Conservation (phyloP, 495 filamentous ascomycete species). For the Podospora pseudoanserina region DNA sequence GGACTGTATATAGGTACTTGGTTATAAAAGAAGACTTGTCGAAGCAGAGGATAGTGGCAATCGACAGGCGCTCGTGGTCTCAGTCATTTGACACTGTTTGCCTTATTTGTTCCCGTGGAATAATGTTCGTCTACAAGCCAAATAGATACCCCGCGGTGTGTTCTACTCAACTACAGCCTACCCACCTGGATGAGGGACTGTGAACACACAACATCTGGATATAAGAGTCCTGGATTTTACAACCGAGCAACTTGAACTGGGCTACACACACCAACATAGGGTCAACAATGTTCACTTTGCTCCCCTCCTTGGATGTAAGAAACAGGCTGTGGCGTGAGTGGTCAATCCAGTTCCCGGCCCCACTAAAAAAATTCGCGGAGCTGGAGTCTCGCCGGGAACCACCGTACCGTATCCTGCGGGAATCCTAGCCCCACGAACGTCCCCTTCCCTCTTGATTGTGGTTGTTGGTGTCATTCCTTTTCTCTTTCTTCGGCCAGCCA, state of each 20-base stretch:
- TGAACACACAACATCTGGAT: neutral
- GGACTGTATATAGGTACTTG: neutral
- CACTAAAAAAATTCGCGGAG: constrained; percentile 38
- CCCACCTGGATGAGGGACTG: neutral
- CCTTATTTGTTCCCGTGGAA: neutral
- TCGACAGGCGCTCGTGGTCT: neutral
- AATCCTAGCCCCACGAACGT: neutral
- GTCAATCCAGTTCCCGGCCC: constrained; percentile 11
- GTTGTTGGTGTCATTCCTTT: constrained; percentile 27
- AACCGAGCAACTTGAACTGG: neutral
- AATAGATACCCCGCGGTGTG: neutral
- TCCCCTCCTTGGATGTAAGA: neutral
- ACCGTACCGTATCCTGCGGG: neutral
- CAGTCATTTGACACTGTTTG: neutral
- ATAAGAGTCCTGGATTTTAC: neutral
- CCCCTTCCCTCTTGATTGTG: constrained; percentile 5
- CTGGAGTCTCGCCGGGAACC: constrained; percentile 14
- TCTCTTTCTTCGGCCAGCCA: constrained; percentile 22
- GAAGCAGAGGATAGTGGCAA: neutral
- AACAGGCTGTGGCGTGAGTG: neutral
- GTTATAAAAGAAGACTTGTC: neutral
- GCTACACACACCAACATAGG: neutral
- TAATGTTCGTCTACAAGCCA: neutral
- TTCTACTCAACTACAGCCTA: neutral
- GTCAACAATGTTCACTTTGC: neutral